Evolutionary conservation across 139 green algal genomes (phyloP), one percentile per base, ranked within the genome.

Genomic region (Astrephomene gubernaculifera): DNA sequence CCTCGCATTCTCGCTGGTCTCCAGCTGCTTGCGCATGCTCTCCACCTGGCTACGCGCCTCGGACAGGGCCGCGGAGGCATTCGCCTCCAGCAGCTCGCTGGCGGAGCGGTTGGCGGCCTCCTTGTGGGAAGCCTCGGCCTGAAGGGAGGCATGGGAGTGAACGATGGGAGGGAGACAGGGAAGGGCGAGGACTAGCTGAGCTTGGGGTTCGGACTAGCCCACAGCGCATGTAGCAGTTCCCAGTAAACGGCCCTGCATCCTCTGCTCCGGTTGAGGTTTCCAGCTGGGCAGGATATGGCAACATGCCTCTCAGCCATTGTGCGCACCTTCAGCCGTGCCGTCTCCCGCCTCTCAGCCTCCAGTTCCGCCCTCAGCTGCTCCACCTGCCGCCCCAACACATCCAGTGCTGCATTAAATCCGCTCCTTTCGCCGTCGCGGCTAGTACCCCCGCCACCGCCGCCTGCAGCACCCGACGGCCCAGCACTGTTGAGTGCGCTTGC

Each of bases 301-400:
- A n/a, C n/a, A n/a, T n/a, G n/a, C n/a, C n/a, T n/a, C n/a, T n/a
- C n/a, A n/a, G n/a, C n/a, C n/a, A n/a, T n/a, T n/a, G n/a, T n/a
- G n/a, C n/a, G 8, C 65, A 86, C 79, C 65, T 41, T 78, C 25
- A 86, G 65, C 6, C 57, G 57, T 36, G 68, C 65, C n/a, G 65
- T 68, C 35, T 86, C 79, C 25, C 79, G 65, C 33, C 36, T 31
- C 79, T 86, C 79, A 2, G 79, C 45, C 1, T 36, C 65, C 45
- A 86, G 79, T 52, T 86, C 65, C 27, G 79, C 45, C 45, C 79
- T 35, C 79, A 86, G 64, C 79, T 86, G 79, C 79, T 78, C 65
- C 65, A 86, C 64, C 65, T 86, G 45, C 25, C 65, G 65, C 5
- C 45, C 38, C 61, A 86, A 24, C 22, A 12, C 12, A 21, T 86